phyloP scores from a whole-genome alignment of 768 basidiomycete species.

The Auricularia sp. region DNA sequence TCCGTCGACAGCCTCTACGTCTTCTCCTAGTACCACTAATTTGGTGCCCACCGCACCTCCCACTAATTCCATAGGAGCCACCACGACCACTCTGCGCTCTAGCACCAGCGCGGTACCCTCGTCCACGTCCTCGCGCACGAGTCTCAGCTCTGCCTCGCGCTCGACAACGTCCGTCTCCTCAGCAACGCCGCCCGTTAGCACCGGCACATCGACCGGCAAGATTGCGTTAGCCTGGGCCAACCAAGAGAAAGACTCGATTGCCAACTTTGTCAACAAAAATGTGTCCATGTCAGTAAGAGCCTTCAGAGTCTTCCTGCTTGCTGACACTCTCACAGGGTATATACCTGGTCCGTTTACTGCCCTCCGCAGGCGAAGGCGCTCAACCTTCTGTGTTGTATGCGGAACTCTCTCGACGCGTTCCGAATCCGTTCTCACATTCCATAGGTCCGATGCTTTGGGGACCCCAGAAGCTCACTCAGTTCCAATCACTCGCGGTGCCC shows the following conservation, averaged over 20 bases:
- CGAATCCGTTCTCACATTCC: no score
- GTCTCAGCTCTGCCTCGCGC: no score
- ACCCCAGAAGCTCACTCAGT: slow-evolving; percentile 36
- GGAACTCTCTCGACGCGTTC: background rate
- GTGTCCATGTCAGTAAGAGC: slow-evolving; percentile 20
- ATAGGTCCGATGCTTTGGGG: slow-evolving; percentile 65
- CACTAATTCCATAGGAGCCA: background rate
- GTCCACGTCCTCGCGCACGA: slow-evolving; percentile 2
- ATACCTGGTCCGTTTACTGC: slow-evolving; percentile 56
- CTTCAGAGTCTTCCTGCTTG: background rate
- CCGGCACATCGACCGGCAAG: slow-evolving; percentile 26
- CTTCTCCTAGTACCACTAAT: background rate
- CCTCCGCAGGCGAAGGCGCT: slow-evolving; percentile 31
- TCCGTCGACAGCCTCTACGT: background rate
- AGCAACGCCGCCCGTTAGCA: slow-evolving; percentile 2
- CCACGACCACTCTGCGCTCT: slow-evolving; percentile 12
- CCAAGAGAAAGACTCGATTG: slow-evolving; percentile 38
- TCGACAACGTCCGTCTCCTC: slow-evolving; percentile 8
- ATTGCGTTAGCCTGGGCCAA: slow-evolving; percentile 62
- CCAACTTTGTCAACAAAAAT: slow-evolving; percentile 38
- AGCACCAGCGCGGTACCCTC: slow-evolving; percentile 6
- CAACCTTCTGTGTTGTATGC: slow-evolving; percentile 35
- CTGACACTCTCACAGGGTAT: slow-evolving; percentile 31
- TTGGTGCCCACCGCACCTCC: background rate
- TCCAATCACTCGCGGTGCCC: slow-evolving; percentile 34